Conservation (phyloP, 208 protist species). For the Naegleria lovaniensis region DNA sequence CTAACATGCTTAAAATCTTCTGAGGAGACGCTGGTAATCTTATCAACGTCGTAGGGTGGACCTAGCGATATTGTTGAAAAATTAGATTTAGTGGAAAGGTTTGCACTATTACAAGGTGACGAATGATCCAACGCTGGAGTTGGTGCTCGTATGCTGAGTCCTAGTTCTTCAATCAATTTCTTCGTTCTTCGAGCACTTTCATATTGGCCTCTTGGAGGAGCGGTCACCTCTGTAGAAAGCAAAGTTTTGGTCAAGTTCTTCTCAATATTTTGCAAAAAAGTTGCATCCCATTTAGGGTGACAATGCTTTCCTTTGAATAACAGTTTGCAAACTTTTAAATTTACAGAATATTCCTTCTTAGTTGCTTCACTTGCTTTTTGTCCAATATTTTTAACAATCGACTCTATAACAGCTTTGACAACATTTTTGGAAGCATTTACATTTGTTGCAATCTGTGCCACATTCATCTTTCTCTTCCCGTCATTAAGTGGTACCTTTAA, state of each 20-base stretch:
- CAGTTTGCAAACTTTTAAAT: neutral
- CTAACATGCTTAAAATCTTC: neutral
- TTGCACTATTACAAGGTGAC: neutral
- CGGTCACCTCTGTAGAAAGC: neutral
- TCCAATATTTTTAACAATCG: neutral
- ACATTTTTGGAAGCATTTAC: neutral
- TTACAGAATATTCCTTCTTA: neutral
- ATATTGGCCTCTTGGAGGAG: neutral
- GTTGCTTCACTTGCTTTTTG: neutral
- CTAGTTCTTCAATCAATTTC: neutral
- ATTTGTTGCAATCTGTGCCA: neutral
- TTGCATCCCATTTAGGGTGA: neutral
- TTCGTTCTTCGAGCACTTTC: neutral
- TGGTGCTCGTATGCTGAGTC: neutral
- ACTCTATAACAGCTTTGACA: neutral
- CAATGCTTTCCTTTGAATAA: neutral
- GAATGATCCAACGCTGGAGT: neutral
- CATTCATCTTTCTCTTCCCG: neutral
- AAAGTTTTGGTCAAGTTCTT: neutral
- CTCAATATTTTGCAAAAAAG: neutral
- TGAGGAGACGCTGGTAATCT: neutral
- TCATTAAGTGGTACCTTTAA: neutral
- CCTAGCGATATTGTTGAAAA: neutral
- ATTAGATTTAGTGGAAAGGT: neutral
- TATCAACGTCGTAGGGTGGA: neutral